Conservation (phyloP, 768 basidiomycete species). For the Chalciporus pseudorubinellus region DNA sequence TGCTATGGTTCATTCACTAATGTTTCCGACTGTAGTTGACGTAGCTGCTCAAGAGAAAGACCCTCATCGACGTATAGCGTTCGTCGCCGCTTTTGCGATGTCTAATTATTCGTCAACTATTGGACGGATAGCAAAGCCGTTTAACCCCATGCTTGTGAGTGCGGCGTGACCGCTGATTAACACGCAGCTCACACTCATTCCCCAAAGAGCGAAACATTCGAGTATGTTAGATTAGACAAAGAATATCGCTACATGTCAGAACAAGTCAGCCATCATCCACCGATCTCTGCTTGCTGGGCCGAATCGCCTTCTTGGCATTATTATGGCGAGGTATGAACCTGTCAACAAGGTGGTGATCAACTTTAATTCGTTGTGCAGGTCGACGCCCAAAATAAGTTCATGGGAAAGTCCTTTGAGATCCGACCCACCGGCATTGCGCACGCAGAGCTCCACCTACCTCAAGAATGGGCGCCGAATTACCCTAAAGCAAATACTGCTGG, state of each 20-base stretch:
- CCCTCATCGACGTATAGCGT: slow-evolving; percentile 81
- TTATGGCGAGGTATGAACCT: slow-evolving; percentile 66
- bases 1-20: slow-evolving; percentile 4
- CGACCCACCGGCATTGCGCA: slow-evolving; percentile 94
- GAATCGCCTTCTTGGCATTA: slow-evolving; percentile 90
- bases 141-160: slow-evolving; percentile 90
- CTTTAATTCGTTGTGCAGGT: slow-evolving; percentile 48
- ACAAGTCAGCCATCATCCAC: slow-evolving; percentile 97
- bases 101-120: slow-evolving; percentile 96
- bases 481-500: slow-evolving; percentile 49
- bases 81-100: slow-evolving; percentile 96
- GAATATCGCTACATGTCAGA: slow-evolving; percentile 93
- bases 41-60: slow-evolving; percentile 76
- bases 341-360: neutral
- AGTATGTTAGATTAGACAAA: slow-evolving; percentile 85
- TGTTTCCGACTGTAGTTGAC: slow-evolving; percentile 56
- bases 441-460: slow-evolving; percentile 74
- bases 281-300: slow-evolving; percentile 93
- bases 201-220: slow-evolving; percentile 83
- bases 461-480: slow-evolving; percentile 59
- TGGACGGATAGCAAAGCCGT: slow-evolving; percentile 94
- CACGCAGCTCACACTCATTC: neutral
- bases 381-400: slow-evolving; percentile 95
- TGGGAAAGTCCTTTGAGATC: slow-evolving; percentile 96
- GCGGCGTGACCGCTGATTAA: neutral